phyloP scores from a whole-genome alignment of 768 basidiomycete species.

The Psilocybe azurescens region DNA sequence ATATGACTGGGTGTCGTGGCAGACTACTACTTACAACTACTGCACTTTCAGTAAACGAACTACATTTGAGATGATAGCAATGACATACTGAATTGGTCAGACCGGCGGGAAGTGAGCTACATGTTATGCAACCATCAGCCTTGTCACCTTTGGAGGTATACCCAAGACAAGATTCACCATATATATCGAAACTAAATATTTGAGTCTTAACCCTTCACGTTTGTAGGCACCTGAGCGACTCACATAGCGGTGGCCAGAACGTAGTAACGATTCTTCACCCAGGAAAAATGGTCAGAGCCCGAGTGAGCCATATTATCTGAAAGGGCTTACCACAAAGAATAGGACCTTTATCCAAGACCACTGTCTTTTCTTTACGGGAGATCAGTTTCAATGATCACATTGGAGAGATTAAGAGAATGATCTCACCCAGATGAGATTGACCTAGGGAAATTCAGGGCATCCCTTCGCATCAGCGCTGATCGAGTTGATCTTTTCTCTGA shows the following conservation, averaged over 20 bases:
- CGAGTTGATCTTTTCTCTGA: neutral
- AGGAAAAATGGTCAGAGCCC: neutral
- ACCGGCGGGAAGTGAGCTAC: neutral
- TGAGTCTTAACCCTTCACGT: no score
- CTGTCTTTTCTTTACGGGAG: neutral
- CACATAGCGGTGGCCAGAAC: neutral
- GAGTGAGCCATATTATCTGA: no score
- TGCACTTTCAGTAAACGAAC: no score
- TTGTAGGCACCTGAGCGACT: neutral
- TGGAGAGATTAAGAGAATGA: no score
- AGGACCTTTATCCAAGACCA: constrained; percentile 2
- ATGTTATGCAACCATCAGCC: neutral
- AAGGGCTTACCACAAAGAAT: neutral
- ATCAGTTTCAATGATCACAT: no score
- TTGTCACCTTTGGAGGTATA: neutral
- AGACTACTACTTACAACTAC: no score
- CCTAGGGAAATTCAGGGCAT: neutral
- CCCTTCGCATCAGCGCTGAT: no score
- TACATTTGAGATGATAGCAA: no score
- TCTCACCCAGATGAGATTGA: constrained; percentile 1
- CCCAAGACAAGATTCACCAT: neutral
- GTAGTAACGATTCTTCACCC: constrained; percentile 1
- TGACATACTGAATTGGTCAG: neutral
- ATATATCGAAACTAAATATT: neutral
- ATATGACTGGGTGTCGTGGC: no score